A percentile compares a stretch with the other conserved stretches of the same genome.
Conservation (phyloP, 495 filamentous ascomycete genomes). For the Bombardia bombarda region DNA sequence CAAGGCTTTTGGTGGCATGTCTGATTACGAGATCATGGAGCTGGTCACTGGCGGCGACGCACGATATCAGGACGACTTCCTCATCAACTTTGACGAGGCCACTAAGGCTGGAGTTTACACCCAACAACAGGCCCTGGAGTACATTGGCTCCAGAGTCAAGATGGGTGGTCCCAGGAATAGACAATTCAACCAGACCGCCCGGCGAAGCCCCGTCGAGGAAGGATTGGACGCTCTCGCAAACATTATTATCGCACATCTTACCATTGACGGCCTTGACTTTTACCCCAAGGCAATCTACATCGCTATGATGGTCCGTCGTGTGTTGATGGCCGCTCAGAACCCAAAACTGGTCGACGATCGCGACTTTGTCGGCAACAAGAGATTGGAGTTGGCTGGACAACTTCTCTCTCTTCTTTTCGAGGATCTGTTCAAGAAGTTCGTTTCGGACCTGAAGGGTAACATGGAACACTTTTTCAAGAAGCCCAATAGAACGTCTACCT, state of each 20-base stretch:
- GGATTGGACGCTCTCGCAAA: conserved; percentile 85
- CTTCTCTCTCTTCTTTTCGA: conserved; percentile 94
- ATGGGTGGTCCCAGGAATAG: conserved; percentile 58
- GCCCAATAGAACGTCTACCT: conserved; percentile 72
- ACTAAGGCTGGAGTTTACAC: conserved; percentile 74
- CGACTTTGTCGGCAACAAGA: conserved; percentile 97
- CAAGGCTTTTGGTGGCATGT: conserved; percentile 88
- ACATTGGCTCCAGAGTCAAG: conserved; percentile 76
- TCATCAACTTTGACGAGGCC: conserved; percentile 89
- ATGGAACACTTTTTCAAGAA: conserved; percentile 93
- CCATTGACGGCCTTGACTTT: conserved; percentile 84
- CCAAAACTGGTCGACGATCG: conserved; percentile 84
- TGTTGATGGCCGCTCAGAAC: conserved; percentile 87
- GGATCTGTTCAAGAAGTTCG: conserved; percentile 93
- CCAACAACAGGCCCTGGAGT: conserved; percentile 91
- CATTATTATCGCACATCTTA: conserved; percentile 86
- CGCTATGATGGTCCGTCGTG: conserved; percentile 89
- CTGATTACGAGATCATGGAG: conserved; percentile 87
- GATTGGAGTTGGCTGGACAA: conserved; percentile 88
- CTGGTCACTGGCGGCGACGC: conserved; percentile 78
- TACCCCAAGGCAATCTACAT: conserved; percentile 92
- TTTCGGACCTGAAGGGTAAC: conserved; percentile 74
- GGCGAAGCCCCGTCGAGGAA: conserved; percentile 72
- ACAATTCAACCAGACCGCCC: conserved; percentile 24
- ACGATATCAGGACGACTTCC: conserved; percentile 85